Base-by-base conservation (phyloP, 345 rosid species). In the Heritiera littoralis region DNA sequence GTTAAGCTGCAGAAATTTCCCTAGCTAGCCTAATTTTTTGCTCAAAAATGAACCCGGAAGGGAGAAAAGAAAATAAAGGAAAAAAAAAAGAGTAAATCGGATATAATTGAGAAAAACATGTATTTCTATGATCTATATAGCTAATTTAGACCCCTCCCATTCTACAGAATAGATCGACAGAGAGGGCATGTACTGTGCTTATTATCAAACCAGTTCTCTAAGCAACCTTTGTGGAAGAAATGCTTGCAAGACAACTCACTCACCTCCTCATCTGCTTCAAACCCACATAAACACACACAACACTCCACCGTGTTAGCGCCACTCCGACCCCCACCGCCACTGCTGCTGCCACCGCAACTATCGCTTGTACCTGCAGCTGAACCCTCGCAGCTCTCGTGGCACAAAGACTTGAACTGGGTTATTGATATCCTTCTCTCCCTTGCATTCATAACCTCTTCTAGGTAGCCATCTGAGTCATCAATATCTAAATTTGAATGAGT, bases 161-260 rank as follows among this genome's bases (percentile, higher is more conserved):
- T 46, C 83, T 81, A 92, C 81, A 76, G 81, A 74, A 86, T 76
- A 20, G 97, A 93, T 59, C 97, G 87, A 87, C 98, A 94, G 9
- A 94, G 88, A 79, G 98, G 98, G 69, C 98, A 94, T 9, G 94
- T 89, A 48, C 40, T 78, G 46, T 86, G 93, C 14, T 81, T 81
- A 76, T 86, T 89, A 66, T 84, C 81, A 84, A 94, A 86, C 98
- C 95, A 95, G 72, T 86, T 90, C 77, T 94, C 90, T 51, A 94
- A 67, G 73, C 98, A 93, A 66, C 78, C 81, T 83, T 79, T 90
- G 89, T 93, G 98, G 82, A 92, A 93, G 89, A 87, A 90, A 86
- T 95, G 98, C 89, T 87, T 90, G 90, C 98, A 95, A 67, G 88
- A 84, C 82, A 95, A 80, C 81, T 92, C 94, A 77, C 93, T 92